Conservation (phyloP, 306 rosid genomes). For the Glycine latifolia region DNA sequence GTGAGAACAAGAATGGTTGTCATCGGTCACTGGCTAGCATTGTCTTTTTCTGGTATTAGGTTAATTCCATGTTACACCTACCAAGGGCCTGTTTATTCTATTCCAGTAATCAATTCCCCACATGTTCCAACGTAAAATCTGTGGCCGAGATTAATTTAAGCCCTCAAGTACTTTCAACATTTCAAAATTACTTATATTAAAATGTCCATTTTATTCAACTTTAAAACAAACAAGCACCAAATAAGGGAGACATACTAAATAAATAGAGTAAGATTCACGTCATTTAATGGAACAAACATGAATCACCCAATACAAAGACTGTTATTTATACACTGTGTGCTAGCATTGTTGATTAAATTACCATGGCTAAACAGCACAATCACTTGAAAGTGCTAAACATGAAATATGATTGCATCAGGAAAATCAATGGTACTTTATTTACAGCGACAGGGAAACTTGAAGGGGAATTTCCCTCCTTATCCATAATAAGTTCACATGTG, state of each 20-base stretch:
- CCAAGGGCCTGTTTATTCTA: neutral
- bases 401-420: constrained; percentile 47
- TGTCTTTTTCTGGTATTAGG: neutral
- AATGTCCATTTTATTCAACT: neutral
- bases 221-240: neutral
- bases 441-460: constrained; percentile 51
- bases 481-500: constrained; percentile 55
- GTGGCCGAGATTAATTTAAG: neutral
- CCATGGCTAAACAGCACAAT: neutral
- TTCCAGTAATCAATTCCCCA: neutral
- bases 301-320: neutral
- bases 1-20: too few relatives aligned
- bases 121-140: neutral
- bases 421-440: constrained; percentile 57
- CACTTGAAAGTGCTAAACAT: constrained; percentile 35
- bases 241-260: neutral
- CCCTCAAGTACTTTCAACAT: neutral
- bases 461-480: constrained; percentile 51
- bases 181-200: neutral
- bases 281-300: neutral
- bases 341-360: neutral
- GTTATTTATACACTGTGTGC: neutral
- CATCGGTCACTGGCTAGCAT: too few relatives aligned
- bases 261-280: neutral
- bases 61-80: neutral